These are phyloP conservation scores for Echinosophora koreensis DNA, from an alignment of 306 rosid species.

Conservation along the genomic window DNA sequence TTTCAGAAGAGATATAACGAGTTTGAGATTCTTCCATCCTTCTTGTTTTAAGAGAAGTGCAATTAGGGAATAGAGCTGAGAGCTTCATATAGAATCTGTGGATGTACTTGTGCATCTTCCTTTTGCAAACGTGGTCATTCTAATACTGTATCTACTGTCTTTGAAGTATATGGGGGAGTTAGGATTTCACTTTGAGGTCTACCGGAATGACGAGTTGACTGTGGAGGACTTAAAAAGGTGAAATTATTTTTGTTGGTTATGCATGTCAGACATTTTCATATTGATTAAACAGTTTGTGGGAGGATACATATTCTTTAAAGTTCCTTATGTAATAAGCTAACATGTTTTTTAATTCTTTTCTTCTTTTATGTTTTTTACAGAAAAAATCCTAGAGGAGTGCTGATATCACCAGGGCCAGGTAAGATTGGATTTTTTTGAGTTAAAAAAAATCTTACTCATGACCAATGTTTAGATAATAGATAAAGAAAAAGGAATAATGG, in stretches of 20 bases:
- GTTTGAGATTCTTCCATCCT: neutral
- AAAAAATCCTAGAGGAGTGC: slow-evolving; percentile 89
- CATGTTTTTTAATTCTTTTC: neutral
- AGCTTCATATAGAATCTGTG: too few species aligned
- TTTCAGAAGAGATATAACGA: neutral
- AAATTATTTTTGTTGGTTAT: slow-evolving; percentile 9
- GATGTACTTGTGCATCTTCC: neutral
- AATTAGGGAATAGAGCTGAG: too few species aligned
- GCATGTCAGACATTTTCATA: slow-evolving; percentile 10
- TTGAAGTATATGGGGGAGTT: slow-evolving; percentile 90
- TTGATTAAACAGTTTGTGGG: slow-evolving; percentile 21
- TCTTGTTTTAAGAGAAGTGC: too few species aligned
- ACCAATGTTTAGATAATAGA: neutral
- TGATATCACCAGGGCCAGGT: slow-evolving; percentile 97
- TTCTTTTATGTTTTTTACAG: slow-evolving; percentile 40
- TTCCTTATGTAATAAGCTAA: neutral
- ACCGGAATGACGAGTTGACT: slow-evolving; percentile 89
- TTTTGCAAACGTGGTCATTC: slow-evolving; percentile 16
- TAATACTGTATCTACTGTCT: slow-evolving; percentile 44
- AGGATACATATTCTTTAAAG: slow-evolving; percentile 11
- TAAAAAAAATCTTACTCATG: neutral
- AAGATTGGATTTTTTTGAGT: slow-evolving; percentile 14
- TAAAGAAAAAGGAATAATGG: neutral
- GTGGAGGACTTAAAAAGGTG: slow-evolving; percentile 82
- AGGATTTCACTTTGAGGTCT: slow-evolving; percentile 83